Conservation (phyloP, 345 rosid genomes). For the Erodium maritimum region DNA sequence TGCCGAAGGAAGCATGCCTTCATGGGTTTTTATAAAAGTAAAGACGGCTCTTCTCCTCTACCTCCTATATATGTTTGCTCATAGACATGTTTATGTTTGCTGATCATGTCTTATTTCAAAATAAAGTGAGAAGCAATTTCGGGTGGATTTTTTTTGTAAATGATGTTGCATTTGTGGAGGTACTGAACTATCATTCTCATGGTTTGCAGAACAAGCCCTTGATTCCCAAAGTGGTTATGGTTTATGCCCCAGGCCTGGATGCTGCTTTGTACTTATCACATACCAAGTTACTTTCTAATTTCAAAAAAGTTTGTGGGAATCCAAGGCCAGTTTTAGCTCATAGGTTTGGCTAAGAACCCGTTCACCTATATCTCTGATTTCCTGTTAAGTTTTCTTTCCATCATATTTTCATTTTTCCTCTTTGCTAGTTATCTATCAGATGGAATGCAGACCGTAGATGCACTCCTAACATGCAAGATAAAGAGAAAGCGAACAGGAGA, state of each 20-base stretch:
- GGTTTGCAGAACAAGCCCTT: conserved; percentile 80
- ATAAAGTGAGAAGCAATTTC: neutral
- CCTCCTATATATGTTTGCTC: neutral
- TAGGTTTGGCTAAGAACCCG: conserved; percentile 44
- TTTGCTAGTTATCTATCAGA: conserved; percentile 72
- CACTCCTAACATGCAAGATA: conserved; percentile 64
- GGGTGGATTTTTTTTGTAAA: neutral
- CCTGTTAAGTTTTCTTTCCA: neutral
- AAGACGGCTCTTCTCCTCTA: neutral
- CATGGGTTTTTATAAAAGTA: conserved; percentile 88
- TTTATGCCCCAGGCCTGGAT: conserved; percentile 87
- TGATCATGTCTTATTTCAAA: neutral
- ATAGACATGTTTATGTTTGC: neutral
- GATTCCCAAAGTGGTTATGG: conserved; percentile 81
- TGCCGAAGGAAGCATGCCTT: conserved; percentile 81
- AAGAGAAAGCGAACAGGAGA: conserved; percentile 37
- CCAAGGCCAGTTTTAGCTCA: conserved; percentile 65
- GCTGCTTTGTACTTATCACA: conserved; percentile 73
- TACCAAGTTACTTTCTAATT: conserved; percentile 47
- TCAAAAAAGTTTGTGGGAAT: conserved; percentile 62
- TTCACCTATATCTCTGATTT: conserved; percentile 1
- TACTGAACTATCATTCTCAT: conserved; percentile 5
- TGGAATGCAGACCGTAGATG: conserved; percentile 66
- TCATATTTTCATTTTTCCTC: conserved; percentile 6
- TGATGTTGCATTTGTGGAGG: neutral